Percentiles rank a stretch among this genome's conserved stretches.
phyloP scores from a whole-genome alignment of 73 alveolate species.

The Symbiodinium natans region DNA sequence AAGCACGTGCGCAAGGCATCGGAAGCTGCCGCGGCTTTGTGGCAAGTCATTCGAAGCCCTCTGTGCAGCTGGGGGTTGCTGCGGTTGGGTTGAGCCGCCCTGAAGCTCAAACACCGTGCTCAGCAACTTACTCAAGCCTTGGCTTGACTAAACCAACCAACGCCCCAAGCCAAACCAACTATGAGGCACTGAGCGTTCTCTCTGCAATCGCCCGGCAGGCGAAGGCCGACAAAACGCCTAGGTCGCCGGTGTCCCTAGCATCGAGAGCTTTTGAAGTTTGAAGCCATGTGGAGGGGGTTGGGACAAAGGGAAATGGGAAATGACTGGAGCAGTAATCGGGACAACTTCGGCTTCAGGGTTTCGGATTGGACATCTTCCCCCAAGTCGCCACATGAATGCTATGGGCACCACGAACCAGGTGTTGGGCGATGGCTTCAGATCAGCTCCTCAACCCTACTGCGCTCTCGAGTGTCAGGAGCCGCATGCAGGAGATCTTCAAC shows the following conservation, averaged over 20 bases:
- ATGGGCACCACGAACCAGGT: too few species aligned
- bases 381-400: background rate
- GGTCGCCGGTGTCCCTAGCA: background rate
- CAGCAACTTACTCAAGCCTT: background rate
- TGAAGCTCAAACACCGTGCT: too few species aligned
- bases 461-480: conserved; percentile 32
- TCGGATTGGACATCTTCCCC: too few species aligned
- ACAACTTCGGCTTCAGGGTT: background rate
- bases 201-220: background rate
- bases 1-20: conserved; percentile 79
- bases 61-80: background rate
- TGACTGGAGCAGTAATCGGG: too few species aligned
- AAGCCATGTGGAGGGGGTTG: too few species aligned
- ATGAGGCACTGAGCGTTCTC: background rate
- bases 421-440: too few species aligned
- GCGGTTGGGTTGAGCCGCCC: background rate
- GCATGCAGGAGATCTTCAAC: conserved; percentile 79
- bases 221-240: conserved; percentile 25
- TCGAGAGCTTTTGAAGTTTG: too few species aligned
- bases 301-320: too few species aligned
- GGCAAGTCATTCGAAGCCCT: too few species aligned
- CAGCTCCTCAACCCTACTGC: too few species aligned
- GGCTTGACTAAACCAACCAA: background rate
- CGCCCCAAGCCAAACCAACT: conserved; percentile 2
- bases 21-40: background rate